These are phyloP conservation scores for Pleurotus salmoneostramineus DNA, from an alignment of 768 basidiomycete species.

Conservation along the genomic window DNA sequence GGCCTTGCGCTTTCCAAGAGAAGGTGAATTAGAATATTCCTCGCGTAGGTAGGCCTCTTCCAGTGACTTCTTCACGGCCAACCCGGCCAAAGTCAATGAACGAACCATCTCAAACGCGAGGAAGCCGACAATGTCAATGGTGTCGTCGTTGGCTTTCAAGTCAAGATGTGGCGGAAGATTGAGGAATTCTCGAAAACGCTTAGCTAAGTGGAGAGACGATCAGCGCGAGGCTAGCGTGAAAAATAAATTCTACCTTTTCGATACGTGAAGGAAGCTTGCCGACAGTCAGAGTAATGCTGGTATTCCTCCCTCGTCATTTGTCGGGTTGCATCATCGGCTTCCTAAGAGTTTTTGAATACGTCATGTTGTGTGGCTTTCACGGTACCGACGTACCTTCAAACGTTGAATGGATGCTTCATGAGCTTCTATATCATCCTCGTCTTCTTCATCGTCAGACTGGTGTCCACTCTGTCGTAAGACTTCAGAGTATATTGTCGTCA, in stretches of 20 bases:
- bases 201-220: constrained; percentile 45
- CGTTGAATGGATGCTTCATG: constrained; percentile 92
- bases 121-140: constrained; percentile 95
- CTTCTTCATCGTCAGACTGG: constrained; percentile 92
- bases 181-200: constrained; percentile 93
- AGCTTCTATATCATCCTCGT: constrained; percentile 94
- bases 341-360: constrained; percentile 35
- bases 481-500: constrained; percentile 88
- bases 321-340: constrained; percentile 92
- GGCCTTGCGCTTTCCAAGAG: constrained; percentile 69
- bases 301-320: constrained; percentile 98
- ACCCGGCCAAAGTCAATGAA: constrained; percentile 83
- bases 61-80: constrained; percentile 76
- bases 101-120: constrained; percentile 97
- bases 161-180: constrained; percentile 86
- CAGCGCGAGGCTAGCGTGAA: neutral
- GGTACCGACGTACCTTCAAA: constrained; percentile 50
- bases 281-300: constrained; percentile 93
- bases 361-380: neutral
- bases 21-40: constrained; percentile 53
- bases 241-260: constrained; percentile 70
- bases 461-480: constrained; percentile 71
- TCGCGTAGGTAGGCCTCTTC: constrained; percentile 70
- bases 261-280: constrained; percentile 96
- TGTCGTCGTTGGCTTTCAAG: constrained; percentile 89